Conservation (phyloP, 129 eudicot genomes). For the sunflower (Helianthus annuus) region DNA sequence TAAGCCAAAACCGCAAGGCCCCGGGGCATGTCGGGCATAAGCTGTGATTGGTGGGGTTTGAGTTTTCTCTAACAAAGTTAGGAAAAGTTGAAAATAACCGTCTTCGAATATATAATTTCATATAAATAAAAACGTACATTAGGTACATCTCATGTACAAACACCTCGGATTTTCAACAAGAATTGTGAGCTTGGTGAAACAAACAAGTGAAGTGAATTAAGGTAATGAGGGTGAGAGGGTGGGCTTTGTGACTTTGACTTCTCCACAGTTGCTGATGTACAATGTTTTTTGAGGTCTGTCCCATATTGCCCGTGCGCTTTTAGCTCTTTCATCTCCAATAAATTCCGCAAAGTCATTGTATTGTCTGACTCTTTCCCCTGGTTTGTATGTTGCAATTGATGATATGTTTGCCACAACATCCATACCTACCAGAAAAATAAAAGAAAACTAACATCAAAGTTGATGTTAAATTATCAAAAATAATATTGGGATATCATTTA, state of each 20-base stretch:
- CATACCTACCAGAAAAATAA: constrained; percentile 53
- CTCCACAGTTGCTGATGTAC: constrained; percentile 92
- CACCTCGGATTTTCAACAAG: not conserved
- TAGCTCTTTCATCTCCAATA: constrained; percentile 93
- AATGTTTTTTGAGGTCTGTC: constrained; percentile 76
- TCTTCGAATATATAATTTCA: constrained; percentile 5
- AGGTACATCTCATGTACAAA: constrained; percentile 28
- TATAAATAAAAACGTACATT: not conserved
- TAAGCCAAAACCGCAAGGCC: too few relatives aligned
- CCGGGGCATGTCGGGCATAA: too few relatives aligned
- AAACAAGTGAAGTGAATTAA: constrained; percentile 41
- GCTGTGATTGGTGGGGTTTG: too few relatives aligned
- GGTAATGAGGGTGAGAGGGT: constrained; percentile 85
- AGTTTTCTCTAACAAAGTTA: too few relatives aligned
- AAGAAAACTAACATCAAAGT: too few relatives aligned
- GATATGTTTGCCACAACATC: constrained; percentile 77
- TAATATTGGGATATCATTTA: too few relatives aligned
- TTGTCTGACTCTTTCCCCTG: constrained; percentile 73
- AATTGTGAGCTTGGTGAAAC: not conserved
- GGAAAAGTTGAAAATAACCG: not conserved
- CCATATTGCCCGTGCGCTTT: constrained; percentile 86
- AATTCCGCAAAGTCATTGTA: constrained; percentile 89
- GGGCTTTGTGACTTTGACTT: constrained; percentile 77
- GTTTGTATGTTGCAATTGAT: constrained; percentile 74
- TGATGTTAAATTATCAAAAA: too few relatives aligned